Evolutionary conservation across 352 stramenopile genomes (phyloP).

Genomic region (Phytophthora foliorum): DNA sequence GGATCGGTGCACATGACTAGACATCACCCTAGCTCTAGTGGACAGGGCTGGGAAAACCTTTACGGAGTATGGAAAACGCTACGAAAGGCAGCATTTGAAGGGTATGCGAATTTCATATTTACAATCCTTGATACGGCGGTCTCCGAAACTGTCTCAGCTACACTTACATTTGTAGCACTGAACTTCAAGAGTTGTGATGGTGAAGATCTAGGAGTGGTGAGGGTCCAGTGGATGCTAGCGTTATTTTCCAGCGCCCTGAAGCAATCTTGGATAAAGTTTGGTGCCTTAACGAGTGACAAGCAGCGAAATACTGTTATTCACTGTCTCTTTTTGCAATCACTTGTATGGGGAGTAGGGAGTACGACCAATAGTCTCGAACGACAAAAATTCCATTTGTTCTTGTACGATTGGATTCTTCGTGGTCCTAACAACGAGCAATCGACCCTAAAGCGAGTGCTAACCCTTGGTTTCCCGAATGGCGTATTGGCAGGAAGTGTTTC

Average conservation of each 20-base stretch:
- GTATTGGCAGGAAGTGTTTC: slow-evolving; percentile 5
- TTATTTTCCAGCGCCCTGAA: slow-evolving; percentile 64
- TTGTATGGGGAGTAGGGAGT: slow-evolving; percentile 79
- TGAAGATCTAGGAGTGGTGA: slow-evolving; percentile 3
- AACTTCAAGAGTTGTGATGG: slow-evolving; percentile 43
- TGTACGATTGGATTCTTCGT: slow-evolving; percentile 65
- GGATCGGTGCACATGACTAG: slow-evolving; percentile 49
- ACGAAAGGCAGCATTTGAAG: slow-evolving; percentile 37
- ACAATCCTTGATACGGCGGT: slow-evolving; percentile 50
- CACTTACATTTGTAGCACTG: slow-evolving; percentile 49
- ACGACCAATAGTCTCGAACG: slow-evolving; percentile 57
- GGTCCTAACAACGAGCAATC: slow-evolving; percentile 58
- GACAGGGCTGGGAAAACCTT: slow-evolving; percentile 39
- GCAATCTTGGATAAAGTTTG: slow-evolving; percentile 67
- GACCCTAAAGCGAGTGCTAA: slow-evolving; percentile 60
- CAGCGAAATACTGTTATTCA: slow-evolving; percentile 66
- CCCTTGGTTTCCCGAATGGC: slow-evolving; percentile 64
- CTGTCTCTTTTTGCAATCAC: slow-evolving; percentile 74
- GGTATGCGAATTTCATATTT: slow-evolving; percentile 48
- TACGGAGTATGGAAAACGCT: slow-evolving; percentile 61
- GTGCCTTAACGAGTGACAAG: slow-evolving; percentile 66
- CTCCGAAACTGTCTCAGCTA: slow-evolving; percentile 51
- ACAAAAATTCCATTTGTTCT: slow-evolving; percentile 71
- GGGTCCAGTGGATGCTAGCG: slow-evolving; percentile 43
- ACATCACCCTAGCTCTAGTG: not conserved